phyloP scores from a whole-genome alignment of 2,329 filamentous ascomycete species.

The Venturia carpophila region DNA sequence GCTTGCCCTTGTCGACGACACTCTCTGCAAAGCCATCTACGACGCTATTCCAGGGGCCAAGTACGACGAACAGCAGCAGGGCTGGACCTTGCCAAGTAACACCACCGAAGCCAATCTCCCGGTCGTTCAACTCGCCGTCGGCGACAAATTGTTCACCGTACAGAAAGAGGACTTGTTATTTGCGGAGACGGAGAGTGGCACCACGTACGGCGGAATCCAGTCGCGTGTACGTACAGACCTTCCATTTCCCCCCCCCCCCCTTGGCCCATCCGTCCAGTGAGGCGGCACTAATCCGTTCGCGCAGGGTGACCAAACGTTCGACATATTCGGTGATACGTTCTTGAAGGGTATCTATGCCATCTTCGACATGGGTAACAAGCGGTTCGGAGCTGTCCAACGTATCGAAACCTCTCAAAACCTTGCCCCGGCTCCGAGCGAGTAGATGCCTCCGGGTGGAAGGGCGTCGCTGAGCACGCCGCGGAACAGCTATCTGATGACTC shows the following conservation, averaged over 20 bases:
- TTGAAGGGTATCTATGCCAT: conserved; percentile 59
- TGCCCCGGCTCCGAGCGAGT: neutral
- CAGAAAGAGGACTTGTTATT: conserved; percentile 58
- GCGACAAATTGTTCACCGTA: conserved; percentile 52
- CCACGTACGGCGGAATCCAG: conserved; percentile 59
- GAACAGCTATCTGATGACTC: no score
- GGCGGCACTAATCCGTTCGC: no score
- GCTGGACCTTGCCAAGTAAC: conserved; percentile 54
- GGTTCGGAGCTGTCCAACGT: conserved; percentile 53
- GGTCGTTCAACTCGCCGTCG: conserved; percentile 54
- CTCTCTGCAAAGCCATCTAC: conserved; percentile 55
- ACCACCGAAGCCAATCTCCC: conserved; percentile 49
- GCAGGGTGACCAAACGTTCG: conserved; percentile 35
- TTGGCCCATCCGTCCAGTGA: no score
- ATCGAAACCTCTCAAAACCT: conserved; percentile 27
- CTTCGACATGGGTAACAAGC: conserved; percentile 54
- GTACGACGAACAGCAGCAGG: conserved; percentile 47
- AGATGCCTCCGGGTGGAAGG: no score
- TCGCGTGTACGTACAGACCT: conserved; percentile 44
- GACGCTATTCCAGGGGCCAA: conserved; percentile 52
- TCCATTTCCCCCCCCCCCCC: no score
- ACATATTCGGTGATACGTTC: conserved; percentile 57
- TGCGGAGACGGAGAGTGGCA: conserved; percentile 46
- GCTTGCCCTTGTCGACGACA: conserved; percentile 56
- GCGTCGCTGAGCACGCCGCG: no score